phyloP scores from a whole-genome alignment of 768 basidiomycete genomes.

The Pleurotus eryngii region DNA sequence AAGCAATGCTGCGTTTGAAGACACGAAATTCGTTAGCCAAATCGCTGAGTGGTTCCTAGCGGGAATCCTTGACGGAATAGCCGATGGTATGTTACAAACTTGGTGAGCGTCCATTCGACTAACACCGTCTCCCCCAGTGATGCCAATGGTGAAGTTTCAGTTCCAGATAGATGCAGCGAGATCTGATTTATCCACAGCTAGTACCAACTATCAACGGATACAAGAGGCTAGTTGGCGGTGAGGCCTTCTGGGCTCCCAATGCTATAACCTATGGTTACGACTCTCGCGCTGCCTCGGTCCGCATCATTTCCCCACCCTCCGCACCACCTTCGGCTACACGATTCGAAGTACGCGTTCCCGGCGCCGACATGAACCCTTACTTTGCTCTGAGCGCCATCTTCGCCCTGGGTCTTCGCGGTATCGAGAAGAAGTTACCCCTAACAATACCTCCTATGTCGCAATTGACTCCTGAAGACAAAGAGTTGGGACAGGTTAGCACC shows the following conservation, averaged over 20 bases:
- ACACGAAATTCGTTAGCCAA: conserved; percentile 81
- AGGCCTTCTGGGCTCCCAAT: conserved; percentile 93
- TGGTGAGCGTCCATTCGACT: background rate
- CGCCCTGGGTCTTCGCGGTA: conserved; percentile 81
- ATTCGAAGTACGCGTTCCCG: conserved; percentile 91
- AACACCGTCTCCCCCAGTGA: conserved; percentile 41
- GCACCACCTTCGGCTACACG: conserved; percentile 80
- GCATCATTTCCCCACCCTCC: conserved; percentile 90
- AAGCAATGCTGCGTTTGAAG: conserved; percentile 66
- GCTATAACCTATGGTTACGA: conserved; percentile 95
- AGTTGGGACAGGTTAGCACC: conserved; percentile 47
- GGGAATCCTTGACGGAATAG: conserved; percentile 83
- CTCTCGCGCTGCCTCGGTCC: conserved; percentile 86
- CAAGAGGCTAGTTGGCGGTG: conserved; percentile 92
- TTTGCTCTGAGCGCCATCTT: conserved; percentile 88
- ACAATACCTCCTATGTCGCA: conserved; percentile 68
- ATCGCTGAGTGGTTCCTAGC: conserved; percentile 93
- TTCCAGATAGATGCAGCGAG: too few species aligned
- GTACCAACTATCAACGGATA: conserved; percentile 96
- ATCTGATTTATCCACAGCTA: conserved; percentile 36
- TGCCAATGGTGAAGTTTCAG: conserved; percentile 64
- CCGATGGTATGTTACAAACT: conserved; percentile 61
- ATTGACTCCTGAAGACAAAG: conserved; percentile 52
- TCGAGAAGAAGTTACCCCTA: conserved; percentile 69
- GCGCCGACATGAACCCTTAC: conserved; percentile 96